Evolutionary conservation across 139 green algal species (phyloP).

Genomic region (Asterochloris sp.): DNA sequence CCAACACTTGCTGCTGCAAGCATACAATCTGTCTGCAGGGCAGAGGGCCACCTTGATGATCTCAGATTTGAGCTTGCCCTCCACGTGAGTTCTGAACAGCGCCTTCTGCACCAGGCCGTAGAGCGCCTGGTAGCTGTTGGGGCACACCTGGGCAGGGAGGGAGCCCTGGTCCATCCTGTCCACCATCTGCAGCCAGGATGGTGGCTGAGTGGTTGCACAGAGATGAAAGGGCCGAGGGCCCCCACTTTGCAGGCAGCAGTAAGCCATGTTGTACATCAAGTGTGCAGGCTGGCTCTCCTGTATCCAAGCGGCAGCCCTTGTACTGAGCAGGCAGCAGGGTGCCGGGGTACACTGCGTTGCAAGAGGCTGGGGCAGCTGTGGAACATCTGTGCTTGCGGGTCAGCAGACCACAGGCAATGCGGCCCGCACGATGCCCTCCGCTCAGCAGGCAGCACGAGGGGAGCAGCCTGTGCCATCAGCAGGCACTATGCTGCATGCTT

Average conservation of each 20-base stretch:
- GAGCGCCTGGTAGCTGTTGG: slow-evolving; percentile 58
- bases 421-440: not conserved
- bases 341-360: too few species aligned
- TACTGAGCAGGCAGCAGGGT: too few species aligned
- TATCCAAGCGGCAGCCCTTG: too few species aligned
- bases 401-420: not conserved
- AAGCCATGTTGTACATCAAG: too few species aligned
- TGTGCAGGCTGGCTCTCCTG: too few species aligned
- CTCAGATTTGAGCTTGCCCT: slow-evolving; percentile 19
- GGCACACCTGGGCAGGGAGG: slow-evolving; percentile 41
- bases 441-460: too few species aligned
- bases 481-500: too few species aligned
- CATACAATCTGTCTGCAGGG: too few species aligned
- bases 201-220: not conserved
- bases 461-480: too few species aligned
- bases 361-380: too few species aligned
- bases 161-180: slow-evolving; percentile 78
- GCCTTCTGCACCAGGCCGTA: slow-evolving; percentile 77
- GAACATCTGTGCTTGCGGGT: too few species aligned
- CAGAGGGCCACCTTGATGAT: not conserved
- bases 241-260: too few species aligned
- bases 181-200: slow-evolving; percentile 72
- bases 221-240: not conserved
- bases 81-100: slow-evolving; percentile 85
- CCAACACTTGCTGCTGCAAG: not conserved